Conservation (phyloP, 78 protist genomes). For the Dictyostelium citrinum region DNA sequence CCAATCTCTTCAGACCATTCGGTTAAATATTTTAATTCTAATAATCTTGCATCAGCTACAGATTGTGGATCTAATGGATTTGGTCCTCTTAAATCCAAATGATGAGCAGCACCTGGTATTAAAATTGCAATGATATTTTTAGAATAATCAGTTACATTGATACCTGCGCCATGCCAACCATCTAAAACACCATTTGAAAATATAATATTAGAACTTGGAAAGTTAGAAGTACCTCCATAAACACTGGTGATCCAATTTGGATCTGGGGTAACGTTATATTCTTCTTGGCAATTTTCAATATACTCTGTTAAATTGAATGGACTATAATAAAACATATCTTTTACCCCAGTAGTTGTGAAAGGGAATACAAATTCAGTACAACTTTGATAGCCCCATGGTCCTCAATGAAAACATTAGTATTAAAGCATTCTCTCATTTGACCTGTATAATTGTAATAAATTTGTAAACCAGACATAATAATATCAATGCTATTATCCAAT, state of each 20-base stretch:
- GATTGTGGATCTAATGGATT: constrained; percentile 74
- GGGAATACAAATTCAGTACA: constrained; percentile 87
- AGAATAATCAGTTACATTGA: neutral
- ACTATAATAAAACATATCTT: constrained; percentile 65
- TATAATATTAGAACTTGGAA: constrained; percentile 56
- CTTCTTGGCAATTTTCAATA: constrained; percentile 19
- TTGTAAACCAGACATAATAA: neutral
- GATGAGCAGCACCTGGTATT: constrained; percentile 82
- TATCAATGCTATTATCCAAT: neutral
- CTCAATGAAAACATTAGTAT: neutral
- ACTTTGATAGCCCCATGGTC: constrained; percentile 78
- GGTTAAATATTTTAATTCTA: neutral
- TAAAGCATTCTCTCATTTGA: constrained; percentile 35
- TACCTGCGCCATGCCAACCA: constrained; percentile 82
- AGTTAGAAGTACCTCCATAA: constrained; percentile 9
- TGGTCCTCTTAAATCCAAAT: constrained; percentile 58
- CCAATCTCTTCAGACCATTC: neutral
- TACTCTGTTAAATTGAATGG: constrained; percentile 6
- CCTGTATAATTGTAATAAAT: constrained; percentile 77
- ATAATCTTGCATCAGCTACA: constrained; percentile 23
- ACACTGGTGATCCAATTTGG: constrained; percentile 61
- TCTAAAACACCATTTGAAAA: constrained; percentile 81
- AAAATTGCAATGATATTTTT: neutral
- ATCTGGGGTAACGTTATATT: constrained; percentile 49
- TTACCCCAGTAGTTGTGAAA: constrained; percentile 30